phyloP scores from a whole-genome alignment of 139 green algal genomes.

The Volvox africanus region DNA sequence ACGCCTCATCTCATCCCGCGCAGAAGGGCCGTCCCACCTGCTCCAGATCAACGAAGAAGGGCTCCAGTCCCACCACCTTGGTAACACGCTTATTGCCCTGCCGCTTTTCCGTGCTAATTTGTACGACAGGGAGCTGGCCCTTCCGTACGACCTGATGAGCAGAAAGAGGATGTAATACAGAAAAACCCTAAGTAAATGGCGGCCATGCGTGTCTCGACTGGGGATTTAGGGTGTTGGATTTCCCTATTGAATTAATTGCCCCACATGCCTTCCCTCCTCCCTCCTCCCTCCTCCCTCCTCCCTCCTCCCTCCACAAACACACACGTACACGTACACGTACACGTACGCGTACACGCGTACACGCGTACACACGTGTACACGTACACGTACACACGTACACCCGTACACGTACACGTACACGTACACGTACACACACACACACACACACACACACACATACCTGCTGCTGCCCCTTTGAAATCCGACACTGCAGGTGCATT shows the following conservation, averaged over 20 bases:
- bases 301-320: too few relatives aligned
- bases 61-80: constrained; percentile 57
- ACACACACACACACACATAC: background rate
- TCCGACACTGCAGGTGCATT: constrained; percentile 59
- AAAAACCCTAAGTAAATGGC: too few relatives aligned
- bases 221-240: too few relatives aligned
- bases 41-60: constrained; percentile 57
- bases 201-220: too few relatives aligned
- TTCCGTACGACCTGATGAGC: constrained; percentile 56
- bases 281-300: too few relatives aligned
- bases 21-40: constrained; percentile 30
- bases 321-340: background rate
- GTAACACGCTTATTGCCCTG: constrained; percentile 73
- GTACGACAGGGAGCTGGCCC: constrained; percentile 51
- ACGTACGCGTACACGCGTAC: background rate
- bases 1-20: background rate
- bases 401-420: background rate
- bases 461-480: constrained; percentile 47
- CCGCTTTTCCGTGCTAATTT: constrained; percentile 64
- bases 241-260: too few relatives aligned
- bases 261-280: too few relatives aligned
- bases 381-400: background rate
- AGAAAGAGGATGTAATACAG: background rate
- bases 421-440: background rate
- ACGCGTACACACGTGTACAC: too few relatives aligned